phyloP scores from a whole-genome alignment of 164 flowering plant genomes.

The Annona cherimola region DNA sequence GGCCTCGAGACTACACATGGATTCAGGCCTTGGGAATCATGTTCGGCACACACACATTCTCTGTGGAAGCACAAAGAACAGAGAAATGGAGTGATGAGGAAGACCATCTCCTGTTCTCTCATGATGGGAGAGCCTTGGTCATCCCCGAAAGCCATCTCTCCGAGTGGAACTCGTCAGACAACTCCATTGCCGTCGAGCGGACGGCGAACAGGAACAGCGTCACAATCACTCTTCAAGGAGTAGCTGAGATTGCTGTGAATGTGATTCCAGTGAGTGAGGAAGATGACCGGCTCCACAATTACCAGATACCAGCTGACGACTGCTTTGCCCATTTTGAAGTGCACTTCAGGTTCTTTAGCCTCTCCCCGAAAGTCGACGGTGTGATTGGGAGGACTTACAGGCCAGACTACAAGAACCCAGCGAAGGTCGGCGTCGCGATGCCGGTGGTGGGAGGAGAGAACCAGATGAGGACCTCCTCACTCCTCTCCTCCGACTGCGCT shows the following conservation, averaged over 20 bases:
- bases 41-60: slow-evolving; percentile 42
- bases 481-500: slow-evolving; percentile 46
- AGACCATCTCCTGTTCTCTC: slow-evolving; percentile 53
- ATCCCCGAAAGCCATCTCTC: slow-evolving; percentile 34
- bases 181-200: slow-evolving; percentile 30
- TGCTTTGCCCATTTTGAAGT: slow-evolving; percentile 79
- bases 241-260: slow-evolving; percentile 36
- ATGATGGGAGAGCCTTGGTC: slow-evolving; percentile 34
- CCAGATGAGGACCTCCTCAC: slow-evolving; percentile 49
- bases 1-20: slow-evolving; percentile 74
- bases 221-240: slow-evolving; percentile 22
- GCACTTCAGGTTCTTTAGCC: slow-evolving; percentile 53
- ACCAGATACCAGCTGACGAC: slow-evolving; percentile 58
- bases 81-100: slow-evolving; percentile 42
- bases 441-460: slow-evolving; percentile 74
- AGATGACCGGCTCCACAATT: slow-evolving; percentile 47
- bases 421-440: slow-evolving; percentile 72
- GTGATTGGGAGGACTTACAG: slow-evolving; percentile 69
- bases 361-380: slow-evolving; percentile 64
- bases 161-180: slow-evolving; percentile 36
- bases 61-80: slow-evolving; percentile 42
- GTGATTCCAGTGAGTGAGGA: slow-evolving; percentile 39
- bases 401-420: slow-evolving; percentile 58
- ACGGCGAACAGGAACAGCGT: slow-evolving; percentile 32
- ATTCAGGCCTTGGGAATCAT: slow-evolving; percentile 68